phyloP scores from a whole-genome alignment of 768 basidiomycete species.

The Leccinellum rugosiceps region DNA sequence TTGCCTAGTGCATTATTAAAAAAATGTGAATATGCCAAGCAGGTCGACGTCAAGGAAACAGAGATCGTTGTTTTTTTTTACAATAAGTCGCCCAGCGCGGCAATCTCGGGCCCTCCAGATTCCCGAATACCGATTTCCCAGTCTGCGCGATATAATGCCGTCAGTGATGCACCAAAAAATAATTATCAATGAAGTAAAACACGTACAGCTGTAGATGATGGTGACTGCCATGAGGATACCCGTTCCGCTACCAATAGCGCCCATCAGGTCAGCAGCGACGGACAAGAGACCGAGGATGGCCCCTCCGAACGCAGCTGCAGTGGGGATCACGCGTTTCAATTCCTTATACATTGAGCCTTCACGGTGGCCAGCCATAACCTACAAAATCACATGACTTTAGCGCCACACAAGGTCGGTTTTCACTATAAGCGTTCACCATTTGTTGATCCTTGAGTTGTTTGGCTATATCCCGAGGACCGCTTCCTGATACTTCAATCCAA shows the following conservation, averaged over 20 bases:
- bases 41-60: not conserved
- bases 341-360: conserved; percentile 99
- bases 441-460: conserved; percentile 98
- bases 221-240: conserved; percentile 98
- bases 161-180: not conserved
- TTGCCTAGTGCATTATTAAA: conserved; percentile 4
- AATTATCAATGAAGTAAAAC: not conserved
- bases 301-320: conserved; percentile 95
- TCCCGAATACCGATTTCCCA: conserved; percentile 91
- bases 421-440: conserved; percentile 54
- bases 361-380: conserved; percentile 87
- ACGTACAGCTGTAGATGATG: conserved; percentile 80
- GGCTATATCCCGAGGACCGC: conserved; percentile 92
- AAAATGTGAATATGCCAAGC: conserved; percentile 1
- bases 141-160: conserved; percentile 42
- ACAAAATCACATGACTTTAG: not conserved
- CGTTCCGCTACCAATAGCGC: conserved; percentile 93
- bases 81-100: conserved; percentile 73
- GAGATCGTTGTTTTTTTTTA: conserved; percentile 33
- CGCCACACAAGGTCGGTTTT: not conserved
- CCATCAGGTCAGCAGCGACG: conserved; percentile 91
- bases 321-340: conserved; percentile 95
- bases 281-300: conserved; percentile 92
- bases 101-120: conserved; percentile 80
- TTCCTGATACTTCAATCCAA: conserved; percentile 98